Percentiles rank a stretch among this genome's conserved stretches.
These are phyloP conservation scores for Abrus pulchellus DNA, from an alignment of 306 rosid genomes.

Conservation along the genomic window DNA sequence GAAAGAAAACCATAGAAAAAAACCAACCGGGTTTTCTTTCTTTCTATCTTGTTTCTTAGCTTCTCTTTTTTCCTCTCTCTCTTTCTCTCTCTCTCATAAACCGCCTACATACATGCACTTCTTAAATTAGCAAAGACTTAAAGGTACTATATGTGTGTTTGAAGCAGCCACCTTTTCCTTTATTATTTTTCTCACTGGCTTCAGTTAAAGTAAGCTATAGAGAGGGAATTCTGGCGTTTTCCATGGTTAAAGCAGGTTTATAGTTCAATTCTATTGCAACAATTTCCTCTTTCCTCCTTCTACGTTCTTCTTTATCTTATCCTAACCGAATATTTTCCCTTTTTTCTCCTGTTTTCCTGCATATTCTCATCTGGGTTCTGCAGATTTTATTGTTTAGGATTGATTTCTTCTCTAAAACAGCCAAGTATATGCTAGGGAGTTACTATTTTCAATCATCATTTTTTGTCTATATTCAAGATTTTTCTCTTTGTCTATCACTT, in stretches of 20 bases:
- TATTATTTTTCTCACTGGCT: conserved; percentile 46
- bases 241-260: conserved; percentile 75
- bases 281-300: conserved; percentile 57
- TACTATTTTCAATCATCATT: conserved; percentile 30
- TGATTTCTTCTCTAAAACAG: conserved; percentile 30
- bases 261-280: conserved; percentile 59
- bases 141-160: conserved; percentile 61
- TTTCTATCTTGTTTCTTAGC: conserved; percentile 54
- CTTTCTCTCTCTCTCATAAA: conserved; percentile 53
- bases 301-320: conserved; percentile 23
- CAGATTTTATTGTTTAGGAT: conserved; percentile 37
- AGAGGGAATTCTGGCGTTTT: conserved; percentile 60
- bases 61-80: conserved; percentile 42
- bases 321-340: conserved; percentile 24
- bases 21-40: conserved; percentile 54
- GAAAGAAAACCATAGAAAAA: conserved; percentile 44
- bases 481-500: neutral
- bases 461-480: conserved; percentile 25
- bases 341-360: conserved; percentile 4
- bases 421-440: conserved; percentile 14
- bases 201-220: conserved; percentile 70
- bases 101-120: conserved; percentile 62
- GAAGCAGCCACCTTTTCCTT: conserved; percentile 69
- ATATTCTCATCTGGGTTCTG: conserved; percentile 55
- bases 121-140: conserved; percentile 59